Evolutionary conservation across 2,329 filamentous ascomycete genomes (phyloP), one percentile per base, ranked within the genome.

Genomic region (Scorias spongiosa): DNA sequence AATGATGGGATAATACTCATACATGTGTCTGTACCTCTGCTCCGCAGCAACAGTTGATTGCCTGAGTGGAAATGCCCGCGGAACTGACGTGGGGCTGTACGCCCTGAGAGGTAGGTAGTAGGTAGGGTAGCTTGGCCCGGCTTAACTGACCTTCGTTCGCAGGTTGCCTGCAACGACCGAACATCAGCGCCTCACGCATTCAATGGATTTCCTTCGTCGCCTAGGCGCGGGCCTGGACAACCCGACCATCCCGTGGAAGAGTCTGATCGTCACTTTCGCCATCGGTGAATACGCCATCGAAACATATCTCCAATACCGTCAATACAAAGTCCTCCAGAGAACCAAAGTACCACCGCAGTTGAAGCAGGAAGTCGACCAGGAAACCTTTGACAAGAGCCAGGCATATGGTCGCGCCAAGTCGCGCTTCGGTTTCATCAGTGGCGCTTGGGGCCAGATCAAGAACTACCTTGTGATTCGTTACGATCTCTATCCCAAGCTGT

Each of bases 221-320:
- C 79, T 96, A 54, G 85, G 86, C 60, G 78, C 77, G 64, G 80
- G 83, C 65, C 81, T 96, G 57, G 91, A 98, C 70, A 79, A 84
- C 59, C 88, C 89, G 46, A 72, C 84, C 59, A 94, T 96, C 69
- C 89, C 91, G 44, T 98, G 91, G 91, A 98, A 95, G 77, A 83
- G 79, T 63, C 78, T 98, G 56, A 88, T 98, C 57, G 76, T 96
- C 55, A 84, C 87, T 57, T 98, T 98, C 69, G 93, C 87, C 28
- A 63, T 96, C 56, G 86, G 83, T 48, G 86, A 98, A 62, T 96
- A 85, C 63, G 67, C 86, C 44, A 80, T 98, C 59, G 91, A 98
- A 64, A 80, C 85, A 39, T 84, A 89, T 67, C 78, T 98, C 43
- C 86, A 86, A 20, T 70, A 85, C 54, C 85, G 91, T 46, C 91